Conservation (phyloP, 2,329 filamentous ascomycete species). For the Fusarium tupiense region DNA sequence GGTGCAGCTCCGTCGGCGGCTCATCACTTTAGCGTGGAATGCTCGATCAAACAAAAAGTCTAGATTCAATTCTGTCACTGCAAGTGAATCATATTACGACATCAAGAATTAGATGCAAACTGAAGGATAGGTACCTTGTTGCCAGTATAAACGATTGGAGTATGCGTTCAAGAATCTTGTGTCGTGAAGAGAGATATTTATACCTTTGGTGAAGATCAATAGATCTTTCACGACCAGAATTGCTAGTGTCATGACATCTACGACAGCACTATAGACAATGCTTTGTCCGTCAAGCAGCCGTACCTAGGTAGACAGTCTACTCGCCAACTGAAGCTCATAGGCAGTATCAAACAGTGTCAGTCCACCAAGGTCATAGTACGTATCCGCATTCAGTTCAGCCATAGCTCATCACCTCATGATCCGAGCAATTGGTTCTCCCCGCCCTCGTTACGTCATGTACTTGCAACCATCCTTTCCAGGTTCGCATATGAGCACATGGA, state of each 20-base stretch:
- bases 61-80: slow-evolving; percentile 1
- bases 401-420: slow-evolving; percentile 19
- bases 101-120: background rate
- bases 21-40: slow-evolving; percentile 17
- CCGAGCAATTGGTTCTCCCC: slow-evolving; percentile 25
- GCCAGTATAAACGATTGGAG: background rate
- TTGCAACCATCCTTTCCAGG: slow-evolving; percentile 31
- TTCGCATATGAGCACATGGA: slow-evolving; percentile 33
- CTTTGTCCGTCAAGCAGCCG: background rate
- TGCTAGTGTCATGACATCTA: background rate
- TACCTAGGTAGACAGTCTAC: background rate
- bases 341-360: background rate
- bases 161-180: background rate
- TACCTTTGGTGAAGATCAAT: background rate
- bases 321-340: background rate
- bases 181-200: background rate
- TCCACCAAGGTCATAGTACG: background rate
- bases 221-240: background rate
- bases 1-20: slow-evolving; percentile 24
- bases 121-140: background rate
- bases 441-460: slow-evolving; percentile 44
- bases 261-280: background rate
- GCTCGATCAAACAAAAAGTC: slow-evolving; percentile 5
- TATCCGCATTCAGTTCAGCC: slow-evolving; percentile 18
- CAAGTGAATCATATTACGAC: slow-evolving; percentile 15